Percentiles rank a stretch among this genome's conserved stretches.
phyloP scores from a whole-genome alignment of 164 flowering plant genomes.

The Nelumbo lutea region DNA sequence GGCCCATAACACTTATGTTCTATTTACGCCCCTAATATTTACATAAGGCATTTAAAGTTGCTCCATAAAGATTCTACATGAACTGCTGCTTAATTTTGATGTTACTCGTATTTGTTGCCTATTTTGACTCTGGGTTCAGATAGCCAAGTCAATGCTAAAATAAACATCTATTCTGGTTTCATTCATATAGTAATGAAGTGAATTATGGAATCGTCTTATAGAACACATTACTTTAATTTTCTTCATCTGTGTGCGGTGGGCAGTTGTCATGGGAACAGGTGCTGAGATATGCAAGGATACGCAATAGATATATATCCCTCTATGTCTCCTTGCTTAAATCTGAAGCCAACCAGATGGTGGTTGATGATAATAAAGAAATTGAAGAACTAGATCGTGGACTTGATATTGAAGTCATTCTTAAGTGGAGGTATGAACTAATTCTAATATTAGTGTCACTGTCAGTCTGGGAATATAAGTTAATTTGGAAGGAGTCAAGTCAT shows the following conservation, averaged over 20 bases:
- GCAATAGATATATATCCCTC: constrained; percentile 78
- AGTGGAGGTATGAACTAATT: constrained; percentile 74
- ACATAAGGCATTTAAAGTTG: too few relatives aligned
- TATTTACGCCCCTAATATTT: too few relatives aligned
- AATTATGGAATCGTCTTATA: too few relatives aligned
- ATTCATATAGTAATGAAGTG: too few relatives aligned
- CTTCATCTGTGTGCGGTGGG: constrained; percentile 49
- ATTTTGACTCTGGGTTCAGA: too few relatives aligned
- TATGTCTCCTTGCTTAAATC: constrained; percentile 87
- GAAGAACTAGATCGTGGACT: constrained; percentile 83
- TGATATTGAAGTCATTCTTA: constrained; percentile 83
- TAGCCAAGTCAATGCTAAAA: too few relatives aligned
- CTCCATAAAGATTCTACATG: too few relatives aligned
- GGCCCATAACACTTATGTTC: too few relatives aligned
- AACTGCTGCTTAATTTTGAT: too few relatives aligned
- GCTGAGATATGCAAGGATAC: constrained; percentile 61
- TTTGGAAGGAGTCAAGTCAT: too few relatives aligned
- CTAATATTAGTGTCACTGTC: neutral
- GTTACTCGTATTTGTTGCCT: too few relatives aligned
- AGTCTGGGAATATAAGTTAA: neutral
- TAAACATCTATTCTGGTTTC: too few relatives aligned
- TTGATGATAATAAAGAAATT: constrained; percentile 80
- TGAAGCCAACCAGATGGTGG: constrained; percentile 50
- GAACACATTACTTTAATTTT: neutral
- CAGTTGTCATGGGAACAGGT: constrained; percentile 91